Base-by-base conservation (phyloP, 2,329 filamentous ascomycete genomes). In the Colletotrichum sidae region DNA sequence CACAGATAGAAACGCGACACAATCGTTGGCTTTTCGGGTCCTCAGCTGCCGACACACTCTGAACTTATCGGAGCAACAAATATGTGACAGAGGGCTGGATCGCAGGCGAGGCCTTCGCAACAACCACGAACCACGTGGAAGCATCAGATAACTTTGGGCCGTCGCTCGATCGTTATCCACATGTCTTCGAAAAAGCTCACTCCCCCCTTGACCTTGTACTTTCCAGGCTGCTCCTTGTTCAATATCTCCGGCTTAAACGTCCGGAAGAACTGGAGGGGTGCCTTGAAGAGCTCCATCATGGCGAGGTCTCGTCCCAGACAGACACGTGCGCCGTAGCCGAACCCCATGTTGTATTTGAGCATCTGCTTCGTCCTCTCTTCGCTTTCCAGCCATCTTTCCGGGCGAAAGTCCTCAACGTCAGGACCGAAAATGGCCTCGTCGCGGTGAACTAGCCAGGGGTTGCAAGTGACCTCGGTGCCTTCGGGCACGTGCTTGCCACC, bases 251-350 rank as follows among this genome's bases (percentile, higher is more conserved):
- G 73, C 41, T 70, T 73, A 62, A 80, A 82, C 0, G 70, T 76
- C 6, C 78, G 72, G 52, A 83, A 78, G 68, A 83, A 81, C 69
- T 80, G 73, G 55, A 79, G 58, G 3, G 79, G 74, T 3, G 69
- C 77, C 74, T 86, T 85, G 68, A 78, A 84, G 57, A 86, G 69
- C 72, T 86, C 84, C 81, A 86, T 84, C 70, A 81, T 77, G 2
- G 83, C 84, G 63, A 86, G 81, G 54, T 84, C 78, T 59, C 77
- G 79, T 0, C 84, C 84, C 51, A 86, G 68, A 61, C 83, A 86
- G 8, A 80, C 75, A 9, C 82, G 73, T 0, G 80, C 71, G 0
- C 84, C 84, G 72, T 84, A 83, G 0, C 83, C 84, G 63, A 86
- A 86, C 0, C 74, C 75, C 71, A 86, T 79, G 61, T 78, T 81